Base-by-base conservation (phyloP, 75 land plant genomes). In the Cryptomeria japonica region DNA sequence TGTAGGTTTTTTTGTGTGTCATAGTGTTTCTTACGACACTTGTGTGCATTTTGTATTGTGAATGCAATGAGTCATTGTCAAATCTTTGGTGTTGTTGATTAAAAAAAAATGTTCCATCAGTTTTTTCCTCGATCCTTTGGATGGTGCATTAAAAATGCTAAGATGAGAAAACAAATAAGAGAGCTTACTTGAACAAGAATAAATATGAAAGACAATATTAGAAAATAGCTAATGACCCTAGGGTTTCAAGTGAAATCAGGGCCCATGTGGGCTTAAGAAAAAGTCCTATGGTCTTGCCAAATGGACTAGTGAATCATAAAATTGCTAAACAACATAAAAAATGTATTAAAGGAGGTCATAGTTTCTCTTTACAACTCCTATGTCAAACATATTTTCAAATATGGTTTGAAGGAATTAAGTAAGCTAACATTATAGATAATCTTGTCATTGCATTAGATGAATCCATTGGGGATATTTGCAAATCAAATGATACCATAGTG, bases 371-470 rank as follows among this genome's bases (percentile, higher is more conserved):
- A 97, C 25, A 98, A 98, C 86, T 90, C 91, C 31, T 96, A 97
- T 90, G 99, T 98, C 46, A 87, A 88, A 28, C 85, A 84, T 0
- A 95, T 95, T 97, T 86, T 98, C 92, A 94, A 88, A 92, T 97
- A 7, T 96, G 96, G 98, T 95, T 93, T 87, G 84, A 92, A n/a
- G 97, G 90, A 90, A 95, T 98, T 34, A 89, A 98, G 87, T 89
- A 86, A 80, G 96, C 89, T 0, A 95, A 96, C 38, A 93, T 98
- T 77, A 86, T 92, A 5, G 96, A 98, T 91, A 96, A 95, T 86
- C 86, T 98, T 46, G 96, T 96, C 68, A 91, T 98, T 19, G 96
- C 98, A 22, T 90, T 98, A 84, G 99, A 98, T 86, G 95, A 96
- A 64, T 88, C 88, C 4, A 93, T 90, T 49, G 94, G 68, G 18